Percentiles rank a stretch among this genome's conserved stretches.
Evolutionary conservation across 306 rosid genomes (phyloP).

Genomic region (Vigna radiata): DNA sequence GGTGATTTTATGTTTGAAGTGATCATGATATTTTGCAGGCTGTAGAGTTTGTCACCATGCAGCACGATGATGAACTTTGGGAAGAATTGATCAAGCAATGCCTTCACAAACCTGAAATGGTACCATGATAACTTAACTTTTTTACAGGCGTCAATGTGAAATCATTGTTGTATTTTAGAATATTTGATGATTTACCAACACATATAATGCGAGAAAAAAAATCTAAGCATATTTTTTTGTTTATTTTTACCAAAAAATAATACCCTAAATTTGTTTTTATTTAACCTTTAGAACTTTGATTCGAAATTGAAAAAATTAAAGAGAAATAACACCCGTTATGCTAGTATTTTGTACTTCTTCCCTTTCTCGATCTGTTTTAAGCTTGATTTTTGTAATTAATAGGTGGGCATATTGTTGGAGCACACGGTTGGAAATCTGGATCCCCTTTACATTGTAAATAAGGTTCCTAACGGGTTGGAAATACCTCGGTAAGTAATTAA

Average conservation of each 20-base stretch:
- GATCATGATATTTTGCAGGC: constrained; percentile 66
- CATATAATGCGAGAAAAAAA: neutral
- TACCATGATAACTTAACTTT: constrained; percentile 31
- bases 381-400: constrained; percentile 47
- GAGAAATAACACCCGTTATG: neutral
- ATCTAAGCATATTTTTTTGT: neutral
- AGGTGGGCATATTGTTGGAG: constrained; percentile 94
- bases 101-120: constrained; percentile 64
- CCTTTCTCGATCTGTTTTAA: constrained; percentile 35
- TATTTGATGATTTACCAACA: neutral
- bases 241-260: constrained; percentile 1
- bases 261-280: neutral
- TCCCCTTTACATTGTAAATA: constrained; percentile 82
- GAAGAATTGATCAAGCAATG: constrained; percentile 67
- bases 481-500: constrained; percentile 79
- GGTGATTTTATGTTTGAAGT: constrained; percentile 39
- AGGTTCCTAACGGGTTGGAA: constrained; percentile 93
- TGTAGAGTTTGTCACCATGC: constrained; percentile 78
- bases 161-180: neutral
- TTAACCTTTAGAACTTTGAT: neutral
- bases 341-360: neutral
- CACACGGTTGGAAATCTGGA: constrained; percentile 94
- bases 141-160: constrained; percentile 14
- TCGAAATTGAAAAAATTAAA: neutral
- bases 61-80: constrained; percentile 66